A percentile compares a stretch with the other conserved stretches of the same genome.
These are phyloP conservation scores for Botryotinia convoluta DNA, from an alignment of 2,329 filamentous ascomycete genomes.

Conservation along the genomic window DNA sequence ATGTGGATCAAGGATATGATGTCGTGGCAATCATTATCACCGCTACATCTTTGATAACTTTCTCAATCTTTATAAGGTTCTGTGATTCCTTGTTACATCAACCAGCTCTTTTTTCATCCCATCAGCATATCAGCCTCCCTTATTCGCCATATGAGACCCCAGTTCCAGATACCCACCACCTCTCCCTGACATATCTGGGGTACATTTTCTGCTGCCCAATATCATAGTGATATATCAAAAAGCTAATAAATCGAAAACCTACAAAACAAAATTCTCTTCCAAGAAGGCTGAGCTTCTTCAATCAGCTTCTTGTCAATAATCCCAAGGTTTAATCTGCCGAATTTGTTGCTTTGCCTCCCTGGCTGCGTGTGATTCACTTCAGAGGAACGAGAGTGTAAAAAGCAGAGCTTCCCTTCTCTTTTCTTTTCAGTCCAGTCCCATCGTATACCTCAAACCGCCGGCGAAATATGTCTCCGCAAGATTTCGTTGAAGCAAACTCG, in stretches of 20 bases:
- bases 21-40: conserved; percentile 15
- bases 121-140: neutral
- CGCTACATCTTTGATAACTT: neutral
- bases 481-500: conserved; percentile 73
- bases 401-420: neutral
- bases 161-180: conserved; percentile 3
- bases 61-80: neutral
- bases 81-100: neutral
- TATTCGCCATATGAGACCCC: conserved; percentile 1
- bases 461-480: conserved; percentile 25
- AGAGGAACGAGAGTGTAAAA: neutral
- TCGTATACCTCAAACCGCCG: neutral
- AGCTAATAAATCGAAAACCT: neutral
- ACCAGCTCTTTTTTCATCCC: neutral
- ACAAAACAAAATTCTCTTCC: neutral
- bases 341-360: conserved; percentile 3
- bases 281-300: neutral
- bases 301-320: neutral
- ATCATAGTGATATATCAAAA: neutral
- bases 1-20: conserved; percentile 17
- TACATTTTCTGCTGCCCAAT: neutral
- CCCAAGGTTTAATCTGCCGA: neutral
- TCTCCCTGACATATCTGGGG: neutral
- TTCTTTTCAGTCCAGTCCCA: neutral
- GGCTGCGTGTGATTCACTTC: neutral